Evolutionary conservation across 2,329 filamentous ascomycete species (phyloP).

Genomic region (Hansfordia pulvinata): DNA sequence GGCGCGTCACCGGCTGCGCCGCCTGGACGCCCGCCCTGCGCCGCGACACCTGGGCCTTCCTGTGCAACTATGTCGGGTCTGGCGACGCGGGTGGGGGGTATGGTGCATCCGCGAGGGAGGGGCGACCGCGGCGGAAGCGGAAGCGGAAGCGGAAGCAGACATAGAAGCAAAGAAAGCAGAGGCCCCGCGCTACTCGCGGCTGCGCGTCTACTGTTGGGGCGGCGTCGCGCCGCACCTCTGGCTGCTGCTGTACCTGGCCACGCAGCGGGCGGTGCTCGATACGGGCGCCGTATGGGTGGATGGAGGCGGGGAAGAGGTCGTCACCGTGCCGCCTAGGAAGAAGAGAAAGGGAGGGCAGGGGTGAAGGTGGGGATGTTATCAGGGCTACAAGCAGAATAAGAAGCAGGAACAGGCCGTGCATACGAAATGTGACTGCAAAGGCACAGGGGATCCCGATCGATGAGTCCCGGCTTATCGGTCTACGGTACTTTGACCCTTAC

Average conservation of each 20-base stretch:
- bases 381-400: no score
- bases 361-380: no score
- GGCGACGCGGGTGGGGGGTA: conserved; percentile 56
- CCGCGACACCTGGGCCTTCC: conserved; percentile 44
- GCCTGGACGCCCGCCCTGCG: conserved; percentile 36
- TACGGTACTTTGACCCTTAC: no score
- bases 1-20: conserved; percentile 50
- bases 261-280: conserved; percentile 43
- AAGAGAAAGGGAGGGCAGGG: no score
- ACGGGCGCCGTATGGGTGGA: conserved; percentile 54
- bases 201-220: conserved; percentile 71
- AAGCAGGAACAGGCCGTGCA: no score
- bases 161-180: conserved; percentile 4
- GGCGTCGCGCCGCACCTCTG: conserved; percentile 60
- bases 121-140: no score
- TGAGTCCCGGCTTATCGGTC: no score
- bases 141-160: no score
- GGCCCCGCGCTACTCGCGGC: no score
- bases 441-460: no score
- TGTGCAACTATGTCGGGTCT: conserved; percentile 43
- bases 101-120: conserved; percentile 35
- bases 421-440: no score
- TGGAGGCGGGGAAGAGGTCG: conserved; percentile 38
- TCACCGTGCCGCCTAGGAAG: conserved; percentile 22
- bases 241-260: conserved; percentile 60